A percentile compares a stretch with the other conserved stretches of the same genome.
Conservation (phyloP, 257 asterid species). For the Vinca minor region DNA sequence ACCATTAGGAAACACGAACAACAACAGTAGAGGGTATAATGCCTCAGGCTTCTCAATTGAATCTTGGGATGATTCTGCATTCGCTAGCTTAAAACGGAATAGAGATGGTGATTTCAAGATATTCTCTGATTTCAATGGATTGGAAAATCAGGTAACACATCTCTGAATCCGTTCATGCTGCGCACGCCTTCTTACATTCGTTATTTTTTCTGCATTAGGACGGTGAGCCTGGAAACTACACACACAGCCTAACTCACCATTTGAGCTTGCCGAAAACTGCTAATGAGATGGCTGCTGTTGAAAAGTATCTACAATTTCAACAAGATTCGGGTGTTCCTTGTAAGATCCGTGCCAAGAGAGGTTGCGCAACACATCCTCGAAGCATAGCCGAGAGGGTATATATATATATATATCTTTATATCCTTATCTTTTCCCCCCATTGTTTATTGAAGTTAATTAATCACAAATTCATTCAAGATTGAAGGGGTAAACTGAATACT, state of each 20-base stretch:
- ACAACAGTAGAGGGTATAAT: conserved; percentile 24
- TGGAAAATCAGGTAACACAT: conserved; percentile 39
- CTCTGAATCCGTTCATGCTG: background rate
- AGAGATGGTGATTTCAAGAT: conserved; percentile 50
- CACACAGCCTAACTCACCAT: conserved; percentile 54
- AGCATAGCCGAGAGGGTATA: conserved; percentile 92
- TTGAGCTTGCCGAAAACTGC: conserved; percentile 73
- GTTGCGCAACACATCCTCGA: conserved; percentile 88
- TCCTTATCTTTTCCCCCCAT: background rate
- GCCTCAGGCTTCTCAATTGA: conserved; percentile 30
- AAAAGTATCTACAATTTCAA: conserved; percentile 59
- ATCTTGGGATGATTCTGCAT: conserved; percentile 52
- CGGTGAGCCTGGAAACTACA: conserved; percentile 33
- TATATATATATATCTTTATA: background rate
- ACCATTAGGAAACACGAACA: conserved; percentile 22
- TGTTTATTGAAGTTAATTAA: background rate
- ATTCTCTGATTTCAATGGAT: conserved; percentile 42
- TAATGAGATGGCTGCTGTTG: conserved; percentile 42
- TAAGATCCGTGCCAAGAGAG: conserved; percentile 81
- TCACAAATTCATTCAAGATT: background rate
- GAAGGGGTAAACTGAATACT: conserved; percentile 2
- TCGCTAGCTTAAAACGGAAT: conserved; percentile 51
- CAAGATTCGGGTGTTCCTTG: conserved; percentile 55
- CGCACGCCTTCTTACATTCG: conserved; percentile 13
- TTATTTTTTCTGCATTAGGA: conserved; percentile 33